Percentiles rank a stretch among this genome's conserved stretches.
Conservation (phyloP, 768 basidiomycete genomes). For the Suillus alpinus region DNA sequence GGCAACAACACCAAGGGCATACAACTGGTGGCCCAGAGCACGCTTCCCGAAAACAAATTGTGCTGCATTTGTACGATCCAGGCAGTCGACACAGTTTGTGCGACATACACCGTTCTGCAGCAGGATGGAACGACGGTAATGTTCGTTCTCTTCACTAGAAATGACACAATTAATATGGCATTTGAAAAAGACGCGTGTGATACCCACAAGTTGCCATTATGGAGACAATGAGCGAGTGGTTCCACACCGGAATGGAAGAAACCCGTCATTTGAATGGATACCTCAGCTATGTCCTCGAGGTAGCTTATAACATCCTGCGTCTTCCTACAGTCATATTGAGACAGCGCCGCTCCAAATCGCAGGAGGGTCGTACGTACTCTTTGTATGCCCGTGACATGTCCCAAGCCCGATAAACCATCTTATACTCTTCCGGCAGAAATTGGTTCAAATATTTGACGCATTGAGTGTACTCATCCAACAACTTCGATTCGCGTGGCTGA, state of each 20-base stretch:
- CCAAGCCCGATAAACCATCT: slow-evolving; percentile 92
- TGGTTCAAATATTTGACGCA: slow-evolving; percentile 94
- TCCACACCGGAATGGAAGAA: slow-evolving; percentile 96
- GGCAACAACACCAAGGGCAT: slow-evolving; percentile 87
- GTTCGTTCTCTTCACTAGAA: slow-evolving; percentile 7
- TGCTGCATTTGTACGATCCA: slow-evolving; percentile 94
- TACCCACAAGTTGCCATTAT: slow-evolving; percentile 37
- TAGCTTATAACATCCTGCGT: slow-evolving; percentile 95
- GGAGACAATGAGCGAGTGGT: slow-evolving; percentile 69
- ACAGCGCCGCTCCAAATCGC: neutral
- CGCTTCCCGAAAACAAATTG: slow-evolving; percentile 97
- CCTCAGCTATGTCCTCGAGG: slow-evolving; percentile 92
- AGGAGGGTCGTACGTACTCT: slow-evolving; percentile 62
- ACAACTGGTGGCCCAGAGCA: slow-evolving; percentile 91
- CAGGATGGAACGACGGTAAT: slow-evolving; percentile 66
- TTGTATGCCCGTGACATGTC: slow-evolving; percentile 96
- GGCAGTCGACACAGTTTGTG: slow-evolving; percentile 95
- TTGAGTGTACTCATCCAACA: slow-evolving; percentile 87
- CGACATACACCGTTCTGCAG: slow-evolving; percentile 92
- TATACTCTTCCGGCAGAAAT: slow-evolving; percentile 81
- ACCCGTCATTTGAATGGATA: slow-evolving; percentile 84
- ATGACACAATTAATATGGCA: neutral
- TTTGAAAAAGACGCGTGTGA: neutral
- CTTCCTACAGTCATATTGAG: slow-evolving; percentile 50
- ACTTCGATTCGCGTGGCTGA: slow-evolving; percentile 82